These are phyloP conservation scores for Aureobasidium sp. DNA, from an alignment of 2,329 filamentous ascomycete species.

Conservation along the genomic window DNA sequence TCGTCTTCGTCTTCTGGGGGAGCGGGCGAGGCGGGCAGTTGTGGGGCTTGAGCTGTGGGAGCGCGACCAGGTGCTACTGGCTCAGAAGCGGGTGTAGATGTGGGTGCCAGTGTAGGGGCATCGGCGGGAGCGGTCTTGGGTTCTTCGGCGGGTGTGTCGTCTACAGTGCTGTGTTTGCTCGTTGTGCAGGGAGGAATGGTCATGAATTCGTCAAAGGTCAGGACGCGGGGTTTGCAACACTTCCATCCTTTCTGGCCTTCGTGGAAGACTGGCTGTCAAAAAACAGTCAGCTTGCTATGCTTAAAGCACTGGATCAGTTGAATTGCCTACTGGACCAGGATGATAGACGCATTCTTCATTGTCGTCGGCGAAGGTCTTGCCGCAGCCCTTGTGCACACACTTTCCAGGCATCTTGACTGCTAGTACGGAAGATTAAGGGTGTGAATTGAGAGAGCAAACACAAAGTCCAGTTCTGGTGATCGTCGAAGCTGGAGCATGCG, in stretches of 20 bases:
- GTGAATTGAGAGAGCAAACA: background rate
- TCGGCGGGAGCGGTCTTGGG: slow-evolving; percentile 18
- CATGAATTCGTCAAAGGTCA: slow-evolving; percentile 98
- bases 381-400: slow-evolving; percentile 94
- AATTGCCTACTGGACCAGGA: slow-evolving; percentile 49
- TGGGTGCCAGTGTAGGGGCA: background rate
- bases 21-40: slow-evolving; percentile 39
- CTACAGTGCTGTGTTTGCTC: slow-evolving; percentile 84
- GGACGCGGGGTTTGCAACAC: slow-evolving; percentile 93
- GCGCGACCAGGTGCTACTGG: background rate
- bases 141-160: slow-evolving; percentile 49
- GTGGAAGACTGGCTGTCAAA: slow-evolving; percentile 67
- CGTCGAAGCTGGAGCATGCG: slow-evolving; percentile 4
- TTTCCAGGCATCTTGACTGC: slow-evolving; percentile 59
- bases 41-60: slow-evolving; percentile 16
- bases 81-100: background rate
- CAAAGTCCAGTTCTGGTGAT: background rate
- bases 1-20: slow-evolving; percentile 76
- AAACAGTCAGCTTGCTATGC: slow-evolving; percentile 8
- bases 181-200: slow-evolving; percentile 83
- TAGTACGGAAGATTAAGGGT: background rate
- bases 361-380: slow-evolving; percentile 73
- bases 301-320: background rate
- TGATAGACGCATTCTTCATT: slow-evolving; percentile 86
- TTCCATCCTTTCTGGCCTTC: slow-evolving; percentile 99